phyloP scores from a whole-genome alignment of 1,284 basidiomycete species.

The Leccinum pachyderme region DNA sequence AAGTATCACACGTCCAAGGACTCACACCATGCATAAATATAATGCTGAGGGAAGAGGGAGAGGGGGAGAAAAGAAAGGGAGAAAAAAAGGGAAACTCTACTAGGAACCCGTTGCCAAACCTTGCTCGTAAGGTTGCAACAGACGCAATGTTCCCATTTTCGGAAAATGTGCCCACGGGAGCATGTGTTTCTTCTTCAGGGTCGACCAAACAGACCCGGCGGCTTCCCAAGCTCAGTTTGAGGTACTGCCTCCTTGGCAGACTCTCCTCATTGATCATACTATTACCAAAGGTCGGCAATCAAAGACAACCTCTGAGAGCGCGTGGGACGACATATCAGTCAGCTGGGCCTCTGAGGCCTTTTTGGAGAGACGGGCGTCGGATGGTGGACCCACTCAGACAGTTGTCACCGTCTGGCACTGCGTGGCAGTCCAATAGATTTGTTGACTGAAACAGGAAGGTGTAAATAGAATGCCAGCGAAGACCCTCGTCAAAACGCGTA shows the following conservation, averaged over 20 bases:
- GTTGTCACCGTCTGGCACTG: background rate
- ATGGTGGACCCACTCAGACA: background rate
- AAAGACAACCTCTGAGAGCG: background rate
- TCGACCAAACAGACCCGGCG: background rate
- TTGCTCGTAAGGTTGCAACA: too few relatives aligned
- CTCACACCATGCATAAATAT: background rate
- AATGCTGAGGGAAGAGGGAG: background rate
- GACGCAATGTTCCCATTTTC: background rate
- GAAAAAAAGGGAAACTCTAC: background rate
- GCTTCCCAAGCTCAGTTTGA: background rate
- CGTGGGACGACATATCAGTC: slow-evolving; percentile 13
- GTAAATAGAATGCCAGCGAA: background rate
- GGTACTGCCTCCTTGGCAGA: background rate
- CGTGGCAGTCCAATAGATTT: background rate
- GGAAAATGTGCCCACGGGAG: background rate
- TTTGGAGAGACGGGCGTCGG: background rate
- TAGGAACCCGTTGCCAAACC: background rate
- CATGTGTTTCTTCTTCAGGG: background rate
- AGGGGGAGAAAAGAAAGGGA: background rate
- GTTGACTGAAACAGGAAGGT: slow-evolving; percentile 14
- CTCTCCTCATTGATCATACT: slow-evolving; percentile 12
- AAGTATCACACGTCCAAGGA: background rate
- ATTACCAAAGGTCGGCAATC: slow-evolving; percentile 16
- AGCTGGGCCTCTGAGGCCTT: background rate
- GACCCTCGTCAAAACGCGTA: background rate